phyloP scores from a whole-genome alignment of 2,329 filamentous ascomycete species.

The Sclerotinia trifoliorum region DNA sequence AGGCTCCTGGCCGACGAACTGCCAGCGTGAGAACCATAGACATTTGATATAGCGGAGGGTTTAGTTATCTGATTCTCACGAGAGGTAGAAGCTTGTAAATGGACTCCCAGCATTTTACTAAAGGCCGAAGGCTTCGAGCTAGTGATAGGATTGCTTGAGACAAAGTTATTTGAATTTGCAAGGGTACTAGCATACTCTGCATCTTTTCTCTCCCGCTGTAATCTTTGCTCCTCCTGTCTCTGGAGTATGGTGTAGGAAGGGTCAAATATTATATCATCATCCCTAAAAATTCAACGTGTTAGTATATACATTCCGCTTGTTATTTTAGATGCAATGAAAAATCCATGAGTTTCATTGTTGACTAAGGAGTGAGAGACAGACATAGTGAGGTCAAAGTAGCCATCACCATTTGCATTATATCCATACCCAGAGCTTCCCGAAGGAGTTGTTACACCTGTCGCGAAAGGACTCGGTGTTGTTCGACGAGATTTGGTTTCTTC shows the following conservation, averaged over 20 bases:
- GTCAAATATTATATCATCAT: constrained; percentile 31
- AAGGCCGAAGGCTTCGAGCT: constrained; percentile 33
- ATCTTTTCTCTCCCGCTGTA: constrained; percentile 42
- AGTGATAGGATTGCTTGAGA: constrained; percentile 5
- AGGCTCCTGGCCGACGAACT: background rate
- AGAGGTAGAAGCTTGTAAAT: constrained; percentile 23
- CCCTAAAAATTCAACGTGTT: constrained; percentile 27
- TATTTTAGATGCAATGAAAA: background rate
- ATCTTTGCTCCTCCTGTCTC: constrained; percentile 43
- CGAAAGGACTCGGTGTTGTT: constrained; percentile 36
- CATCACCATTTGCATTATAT: constrained; percentile 29
- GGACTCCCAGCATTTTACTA: constrained; percentile 34
- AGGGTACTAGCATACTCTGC: constrained; percentile 39
- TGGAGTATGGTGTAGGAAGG: constrained; percentile 26
- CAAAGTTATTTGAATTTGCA: constrained; percentile 20
- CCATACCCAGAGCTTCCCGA: constrained; percentile 37
- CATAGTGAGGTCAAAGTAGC: constrained; percentile 32
- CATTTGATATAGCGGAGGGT: background rate
- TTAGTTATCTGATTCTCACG: background rate
- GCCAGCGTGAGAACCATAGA: background rate
- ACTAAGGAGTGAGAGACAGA: constrained; percentile 30
- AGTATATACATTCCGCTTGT: constrained; percentile 5
- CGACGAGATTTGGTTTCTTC: constrained; percentile 37
- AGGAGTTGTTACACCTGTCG: constrained; percentile 31
- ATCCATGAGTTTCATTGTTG: background rate